Base-by-base conservation (phyloP, 2,329 filamentous ascomycete species). In the Elsinoe arachidis region DNA sequence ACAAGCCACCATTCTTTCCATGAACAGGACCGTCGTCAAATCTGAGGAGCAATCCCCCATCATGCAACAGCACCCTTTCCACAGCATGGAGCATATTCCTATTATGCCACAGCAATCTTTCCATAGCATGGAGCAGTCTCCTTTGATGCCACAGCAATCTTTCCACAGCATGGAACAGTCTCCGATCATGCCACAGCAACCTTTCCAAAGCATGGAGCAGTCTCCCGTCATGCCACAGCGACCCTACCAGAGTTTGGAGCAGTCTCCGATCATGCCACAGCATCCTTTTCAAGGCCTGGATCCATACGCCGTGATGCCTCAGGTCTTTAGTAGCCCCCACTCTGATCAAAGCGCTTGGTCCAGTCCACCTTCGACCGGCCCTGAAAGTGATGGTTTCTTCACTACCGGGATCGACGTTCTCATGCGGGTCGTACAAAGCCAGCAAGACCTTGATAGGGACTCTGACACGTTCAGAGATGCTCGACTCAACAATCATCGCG, bases 381-480 rank as follows among this genome's bases (percentile, higher is more conserved):
- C 53, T 37, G 47, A 54, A 34, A 39, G 53, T 4, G 52, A 23
- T 41, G 51, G n/a, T 9, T 43, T 56, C 21, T 58, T 52, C 21
- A 35, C 46, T 7, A 60, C 60, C 41, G 57, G 55, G 33, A 51
- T 58, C 35, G 59, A 58, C 43, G 60, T 84, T 41, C 74, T 97
- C 41, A 95, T 96, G 90, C 90, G 86, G 71, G 83, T 86, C 0
- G 92, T 96, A 46, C 90, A 96, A 69, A 76, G 81, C 44, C 87
- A 86, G 66, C 72, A 78, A 19, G 26, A 23, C 46, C 63, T 60
- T 15, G 59, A 59, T 21, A 55, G 53, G 61, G 14, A 61, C 60
- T 11, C 19, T 19, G 26, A 53, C n/a, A 21, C 11, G 35, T 21
- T 44, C 10, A 41, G 52, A 14, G 17, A n/a, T 6, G n/a, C 12